Conservation (phyloP, 768 basidiomycete genomes). For the Tulasnella sp. region DNA sequence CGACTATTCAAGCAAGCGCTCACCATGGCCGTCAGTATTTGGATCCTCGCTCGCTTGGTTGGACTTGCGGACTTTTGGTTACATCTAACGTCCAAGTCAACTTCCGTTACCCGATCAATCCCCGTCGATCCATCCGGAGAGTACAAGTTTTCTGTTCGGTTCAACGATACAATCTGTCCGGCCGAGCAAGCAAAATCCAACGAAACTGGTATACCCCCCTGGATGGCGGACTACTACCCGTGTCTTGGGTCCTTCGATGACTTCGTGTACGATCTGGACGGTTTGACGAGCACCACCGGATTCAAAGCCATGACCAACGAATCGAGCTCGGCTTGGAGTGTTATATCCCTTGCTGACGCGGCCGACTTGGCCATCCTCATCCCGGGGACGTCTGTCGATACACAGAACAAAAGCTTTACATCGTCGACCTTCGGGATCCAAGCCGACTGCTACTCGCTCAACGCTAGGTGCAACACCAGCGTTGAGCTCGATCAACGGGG, state of each 20-base stretch:
- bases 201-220: not conserved
- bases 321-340: not conserved
- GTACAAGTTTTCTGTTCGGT: not conserved
- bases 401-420: not conserved
- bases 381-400: not conserved
- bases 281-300: not conserved
- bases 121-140: no score
- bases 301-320: not conserved
- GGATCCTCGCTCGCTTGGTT: not conserved
- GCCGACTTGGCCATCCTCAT: not conserved
- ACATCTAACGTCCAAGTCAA: not conserved
- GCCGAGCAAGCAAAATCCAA: not conserved
- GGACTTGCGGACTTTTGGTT: not conserved
- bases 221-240: not conserved
- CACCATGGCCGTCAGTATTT: not conserved
- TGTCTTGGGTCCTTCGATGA: not conserved
- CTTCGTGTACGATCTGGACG: not conserved
- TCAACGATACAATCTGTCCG: not conserved
- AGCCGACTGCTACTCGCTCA: not conserved
- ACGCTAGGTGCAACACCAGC: not conserved
- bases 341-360: not conserved
- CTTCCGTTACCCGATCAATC: not conserved
- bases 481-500: no score
- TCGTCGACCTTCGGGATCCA: not conserved
- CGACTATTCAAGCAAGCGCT: not conserved